These are phyloP conservation scores for Pythium plurisporium DNA, from an alignment of 352 stramenopile genomes.

Conservation along the genomic window DNA sequence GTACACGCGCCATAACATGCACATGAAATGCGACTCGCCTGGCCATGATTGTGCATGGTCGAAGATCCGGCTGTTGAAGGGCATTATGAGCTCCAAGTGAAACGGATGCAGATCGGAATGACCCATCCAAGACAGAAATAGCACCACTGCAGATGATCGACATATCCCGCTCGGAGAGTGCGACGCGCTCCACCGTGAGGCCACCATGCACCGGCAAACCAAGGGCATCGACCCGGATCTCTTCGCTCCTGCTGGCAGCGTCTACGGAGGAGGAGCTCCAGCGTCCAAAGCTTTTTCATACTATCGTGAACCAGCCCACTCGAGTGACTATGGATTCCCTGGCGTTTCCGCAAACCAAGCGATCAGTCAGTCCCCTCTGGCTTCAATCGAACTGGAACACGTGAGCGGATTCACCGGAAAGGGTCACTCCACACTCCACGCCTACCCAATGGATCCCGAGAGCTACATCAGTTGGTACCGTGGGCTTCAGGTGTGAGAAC, in stretches of 20 bases:
- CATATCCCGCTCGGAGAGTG: neutral
- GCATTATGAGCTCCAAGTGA: no score
- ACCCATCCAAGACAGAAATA: no score
- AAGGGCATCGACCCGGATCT: slow-evolving; percentile 28
- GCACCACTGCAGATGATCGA: neutral
- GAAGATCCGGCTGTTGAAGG: no score
- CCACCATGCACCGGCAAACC: slow-evolving; percentile 5
- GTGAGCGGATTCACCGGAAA: slow-evolving; percentile 39
- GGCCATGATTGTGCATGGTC: no score
- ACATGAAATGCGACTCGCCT: no score
- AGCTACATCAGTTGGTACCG: slow-evolving; percentile 30
- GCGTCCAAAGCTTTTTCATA: slow-evolving; percentile 10
- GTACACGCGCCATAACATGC: no score
- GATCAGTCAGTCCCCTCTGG: neutral
- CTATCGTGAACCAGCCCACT: slow-evolving; percentile 14
- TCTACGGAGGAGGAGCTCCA: slow-evolving; percentile 12
- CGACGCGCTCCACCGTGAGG: neutral
- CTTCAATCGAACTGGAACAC: slow-evolving; percentile 58
- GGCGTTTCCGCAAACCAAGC: slow-evolving; percentile 4
- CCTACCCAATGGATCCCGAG: slow-evolving; percentile 29
- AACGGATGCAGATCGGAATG: no score
- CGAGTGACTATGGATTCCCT: slow-evolving; percentile 6
- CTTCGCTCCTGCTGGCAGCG: slow-evolving; percentile 31
- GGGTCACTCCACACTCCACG: slow-evolving; percentile 28
- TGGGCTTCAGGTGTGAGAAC: no score